Base-by-base conservation (phyloP, 2,329 filamentous ascomycete species). In the Talaromyces islandicus region DNA sequence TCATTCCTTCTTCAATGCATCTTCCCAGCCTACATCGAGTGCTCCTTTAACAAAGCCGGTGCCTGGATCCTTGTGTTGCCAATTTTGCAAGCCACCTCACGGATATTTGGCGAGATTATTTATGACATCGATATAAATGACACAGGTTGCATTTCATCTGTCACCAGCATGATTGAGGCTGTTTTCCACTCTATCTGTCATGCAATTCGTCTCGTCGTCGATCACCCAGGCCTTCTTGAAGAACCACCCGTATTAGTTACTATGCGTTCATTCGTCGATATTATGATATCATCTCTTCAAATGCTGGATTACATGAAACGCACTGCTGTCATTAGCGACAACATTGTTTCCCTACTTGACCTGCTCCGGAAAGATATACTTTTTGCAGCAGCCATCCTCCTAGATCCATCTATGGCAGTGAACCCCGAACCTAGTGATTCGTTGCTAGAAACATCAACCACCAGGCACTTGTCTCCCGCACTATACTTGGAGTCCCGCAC, bases 11-110 rank as follows among this genome's bases (percentile, higher is more conserved):
- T 86, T 19, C 78, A 80, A 58, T 78, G 77, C 46, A 76, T 86
- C 14, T 80, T 86, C 58, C 84, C 85, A 2, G 79, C 79, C 2
- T 87, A 87, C 66, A 73, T 86, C 27, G 78, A 81, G 63, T 70
- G 68, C 1, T 72, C 79, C 0, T 78, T 85, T 56, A 71, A 66
- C 14, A 78, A 76, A 14, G 64, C 73, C 3, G 72, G 73, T 25
- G 80, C 80, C 2, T 84, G 83, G 78, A 74, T 85, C 19, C 69
- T 85, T 4, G 77, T 78, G 5, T 65, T 74, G 19, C 84, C 85
- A 0, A 73, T 86, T 7, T 67, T 86, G 27, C 72, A 80, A 54
- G 80, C 82, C 1, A 72, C 78, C 14, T 70, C 70, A 0, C 68
- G 70, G 6, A 74, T 79, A 0, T 71, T 83, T 7, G 65, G 73